Evolutionary conservation across 805 yeast genomes (phyloP).

Genomic region (Vanderwaltozyma tropicalis): DNA sequence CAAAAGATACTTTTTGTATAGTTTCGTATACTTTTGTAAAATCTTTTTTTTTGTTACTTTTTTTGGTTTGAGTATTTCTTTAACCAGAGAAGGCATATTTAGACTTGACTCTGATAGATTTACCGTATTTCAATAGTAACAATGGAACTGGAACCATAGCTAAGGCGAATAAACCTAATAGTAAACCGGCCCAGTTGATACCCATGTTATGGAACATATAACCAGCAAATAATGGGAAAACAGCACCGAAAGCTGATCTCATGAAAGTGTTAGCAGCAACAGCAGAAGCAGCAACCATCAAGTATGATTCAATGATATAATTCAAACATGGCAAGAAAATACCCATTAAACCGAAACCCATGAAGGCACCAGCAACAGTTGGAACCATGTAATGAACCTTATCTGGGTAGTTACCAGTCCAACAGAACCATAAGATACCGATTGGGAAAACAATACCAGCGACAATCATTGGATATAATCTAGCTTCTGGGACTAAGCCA

Average conservation of each 20-base stretch:
- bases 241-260: slow-evolving; percentile 59
- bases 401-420: slow-evolving; percentile 73
- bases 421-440: slow-evolving; percentile 78
- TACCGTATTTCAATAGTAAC: slow-evolving; percentile 51
- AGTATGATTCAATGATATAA: slow-evolving; percentile 63
- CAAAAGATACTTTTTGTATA: too few species aligned
- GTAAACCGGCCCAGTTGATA: slow-evolving; percentile 68
- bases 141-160: slow-evolving; percentile 59
- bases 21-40: not conserved
- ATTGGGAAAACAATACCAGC: slow-evolving; percentile 64
- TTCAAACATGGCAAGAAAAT: slow-evolving; percentile 62
- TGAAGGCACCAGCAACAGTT: slow-evolving; percentile 49
- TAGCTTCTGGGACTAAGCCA: slow-evolving; percentile 65
- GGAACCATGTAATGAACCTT: slow-evolving; percentile 78
- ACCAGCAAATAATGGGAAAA: slow-evolving; percentile 60
- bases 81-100: slow-evolving; percentile 38
- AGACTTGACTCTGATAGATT: slow-evolving; percentile 43
- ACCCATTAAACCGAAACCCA: slow-evolving; percentile 58
- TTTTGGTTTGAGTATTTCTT: not conserved
- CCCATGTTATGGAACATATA: slow-evolving; percentile 64
- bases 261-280: slow-evolving; percentile 63
- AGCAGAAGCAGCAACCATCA: slow-evolving; percentile 68
- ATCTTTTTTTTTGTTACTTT: not conserved
- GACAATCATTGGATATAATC: slow-evolving; percentile 65
- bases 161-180: slow-evolving; percentile 52